Base-by-base conservation (phyloP, 2,329 filamentous ascomycete species). In the Penicillium sp. region DNA sequence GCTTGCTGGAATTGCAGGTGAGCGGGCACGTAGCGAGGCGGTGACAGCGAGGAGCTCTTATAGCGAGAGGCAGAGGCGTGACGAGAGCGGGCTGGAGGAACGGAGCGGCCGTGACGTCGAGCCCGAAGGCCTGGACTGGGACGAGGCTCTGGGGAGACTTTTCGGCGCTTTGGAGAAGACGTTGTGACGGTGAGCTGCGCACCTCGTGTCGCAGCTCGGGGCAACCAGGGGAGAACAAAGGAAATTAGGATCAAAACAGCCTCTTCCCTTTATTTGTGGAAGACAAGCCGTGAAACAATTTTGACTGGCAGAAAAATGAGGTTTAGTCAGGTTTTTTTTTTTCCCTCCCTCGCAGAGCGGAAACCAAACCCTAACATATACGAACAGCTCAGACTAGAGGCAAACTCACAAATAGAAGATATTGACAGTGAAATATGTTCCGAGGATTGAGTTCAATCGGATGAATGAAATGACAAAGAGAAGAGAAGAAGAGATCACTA, bases 1-100 rank as follows among this genome's bases (percentile, higher is more conserved):
- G 61, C 64, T 57, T 59, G 58, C 53, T 82, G 80, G 68, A 78
- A 76, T 67, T 82, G 80, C 53, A 84, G 72, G 69, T 84, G 82
- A 50, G 81, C 78, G 56, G 82, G 82, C 51, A 84, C 75, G 67
- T 79, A 82, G 55, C 79, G 76, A 41, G 76, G 67, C 46, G 70
- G 67, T 31, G 72, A 69, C 38, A 59, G 54, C 44, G 71, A 69
- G 40, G 67, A 64, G 54, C 61, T 64, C 49, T 59, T 61, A 53
- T 60, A 65, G 55, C 63, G 65, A 27, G 66, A 66, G 27, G 60
- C 45, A 29, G 66, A 64, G 14, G 60, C 52, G 64, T 65, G 63
- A 57, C 58, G 53, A 61, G 56, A 50, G 61, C 55, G 44, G 61
- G 54, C 42, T 29, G 65, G 60, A 46, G 60, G 58, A 36, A 63